phyloP scores from a whole-genome alignment of 2,329 filamentous ascomycete species.

The Coniella lustricola region DNA sequence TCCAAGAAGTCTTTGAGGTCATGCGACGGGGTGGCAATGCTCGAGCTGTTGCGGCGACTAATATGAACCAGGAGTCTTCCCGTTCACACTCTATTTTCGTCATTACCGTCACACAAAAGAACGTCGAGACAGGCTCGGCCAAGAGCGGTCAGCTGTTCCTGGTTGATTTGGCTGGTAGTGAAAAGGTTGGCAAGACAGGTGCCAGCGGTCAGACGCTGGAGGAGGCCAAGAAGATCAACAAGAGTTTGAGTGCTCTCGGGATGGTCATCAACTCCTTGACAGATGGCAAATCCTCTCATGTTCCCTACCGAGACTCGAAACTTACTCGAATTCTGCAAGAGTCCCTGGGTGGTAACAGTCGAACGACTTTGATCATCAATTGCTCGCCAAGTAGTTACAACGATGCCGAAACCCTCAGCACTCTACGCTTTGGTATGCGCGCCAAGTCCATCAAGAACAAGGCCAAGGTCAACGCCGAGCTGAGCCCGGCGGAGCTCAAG shows the following conservation, averaged over 20 bases:
- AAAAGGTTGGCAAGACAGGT: slow-evolving; percentile 98
- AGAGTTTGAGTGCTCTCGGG: slow-evolving; percentile 93
- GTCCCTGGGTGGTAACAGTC: slow-evolving; percentile 91
- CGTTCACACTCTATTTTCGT: slow-evolving; percentile 98
- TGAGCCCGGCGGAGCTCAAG: slow-evolving; percentile 94
- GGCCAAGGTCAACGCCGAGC: slow-evolving; percentile 97
- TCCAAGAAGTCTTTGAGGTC: slow-evolving; percentile 93
- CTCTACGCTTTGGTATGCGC: slow-evolving; percentile 86
- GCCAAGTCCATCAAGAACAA: slow-evolving; percentile 99
- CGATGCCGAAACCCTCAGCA: slow-evolving; percentile 88
- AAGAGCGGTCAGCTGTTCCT: slow-evolving; percentile 96
- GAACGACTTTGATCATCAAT: slow-evolving; percentile 98
- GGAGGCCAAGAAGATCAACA: slow-evolving; percentile 99
- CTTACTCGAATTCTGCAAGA: slow-evolving; percentile 96
- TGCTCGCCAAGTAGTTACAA: slow-evolving; percentile 99
- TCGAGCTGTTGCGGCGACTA: slow-evolving; percentile 88
- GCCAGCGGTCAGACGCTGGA: slow-evolving; percentile 95
- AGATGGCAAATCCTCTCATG: slow-evolving; percentile 91
- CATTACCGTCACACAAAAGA: slow-evolving; percentile 95
- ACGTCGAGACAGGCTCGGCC: slow-evolving; percentile 88
- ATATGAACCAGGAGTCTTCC: slow-evolving; percentile 99
- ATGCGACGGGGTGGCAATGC: slow-evolving; percentile 88
- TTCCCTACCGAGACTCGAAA: slow-evolving; percentile 97
- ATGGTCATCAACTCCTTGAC: slow-evolving; percentile 99
- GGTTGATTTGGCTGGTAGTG: slow-evolving; percentile 95